Conservation (phyloP, 2,329 filamentous ascomycete species). For the Venturia aucupariae region DNA sequence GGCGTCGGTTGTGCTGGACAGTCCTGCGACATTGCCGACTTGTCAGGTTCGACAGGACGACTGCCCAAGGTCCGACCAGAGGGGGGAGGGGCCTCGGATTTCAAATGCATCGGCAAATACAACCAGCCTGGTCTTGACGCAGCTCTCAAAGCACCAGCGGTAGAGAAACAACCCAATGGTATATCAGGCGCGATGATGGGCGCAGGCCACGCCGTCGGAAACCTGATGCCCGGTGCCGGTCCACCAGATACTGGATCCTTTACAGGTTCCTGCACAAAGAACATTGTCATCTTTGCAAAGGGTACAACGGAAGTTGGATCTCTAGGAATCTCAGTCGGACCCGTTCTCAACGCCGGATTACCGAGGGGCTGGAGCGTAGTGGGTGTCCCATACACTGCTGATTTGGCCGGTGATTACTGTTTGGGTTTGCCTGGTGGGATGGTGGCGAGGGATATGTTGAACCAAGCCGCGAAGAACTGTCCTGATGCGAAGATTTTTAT, state of each 20-base stretch:
- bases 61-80: neutral
- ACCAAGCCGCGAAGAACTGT: constrained; percentile 11
- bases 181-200: neutral
- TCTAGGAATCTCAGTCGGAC: constrained; percentile 9
- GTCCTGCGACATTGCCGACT: constrained; percentile 5
- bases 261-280: constrained; percentile 2
- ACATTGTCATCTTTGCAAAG: constrained; percentile 12
- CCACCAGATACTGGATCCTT: neutral
- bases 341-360: constrained; percentile 6
- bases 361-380: neutral
- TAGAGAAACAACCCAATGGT: neutral
- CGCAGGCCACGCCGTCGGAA: neutral
- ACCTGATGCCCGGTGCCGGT: neutral
- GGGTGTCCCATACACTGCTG: constrained; percentile 3
- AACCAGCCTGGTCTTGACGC: neutral
- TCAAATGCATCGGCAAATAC: constrained; percentile 10
- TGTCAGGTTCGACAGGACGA: constrained; percentile 6
- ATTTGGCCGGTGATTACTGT: constrained; percentile 11
- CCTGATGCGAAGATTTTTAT: constrained; percentile 7
- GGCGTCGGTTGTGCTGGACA: neutral
- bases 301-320: neutral
- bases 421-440: constrained; percentile 11
- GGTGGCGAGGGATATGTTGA: constrained; percentile 12
- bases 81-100: neutral
- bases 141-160: neutral